Evolutionary conservation across 2,329 filamentous ascomycete genomes (phyloP), one percentile per base, ranked within the genome.

Genomic region (Diplodia intermedia): DNA sequence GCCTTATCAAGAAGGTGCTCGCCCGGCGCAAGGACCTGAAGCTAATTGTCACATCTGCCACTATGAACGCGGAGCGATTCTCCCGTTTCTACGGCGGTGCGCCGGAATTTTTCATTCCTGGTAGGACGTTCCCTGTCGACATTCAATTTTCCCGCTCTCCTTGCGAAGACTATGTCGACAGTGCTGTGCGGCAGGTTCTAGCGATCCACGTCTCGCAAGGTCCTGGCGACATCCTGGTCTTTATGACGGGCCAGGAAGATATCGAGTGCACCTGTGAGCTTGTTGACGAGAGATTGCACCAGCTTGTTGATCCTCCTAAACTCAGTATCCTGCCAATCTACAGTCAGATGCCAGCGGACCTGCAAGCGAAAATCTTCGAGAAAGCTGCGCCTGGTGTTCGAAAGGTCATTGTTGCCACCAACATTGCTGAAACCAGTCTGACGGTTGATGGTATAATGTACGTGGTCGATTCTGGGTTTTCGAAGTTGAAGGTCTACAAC

Each of bases 381-480:
- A 89, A 90, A 71, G 95, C 96, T 2, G 85, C 92, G 2, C 91
- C 94, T 0, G 95, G 95, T 1, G 94, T 97, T 4, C 89, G 95
- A 69, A 99, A 99, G 78, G 96, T 97, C 74, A 97, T 99, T 71
- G 94, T 99, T 50, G 95, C 96, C 0, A 99, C 95, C 38, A 99
- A 99, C 75, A 99, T 99, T 79, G 95, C 95, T 1, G 95, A 99
- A 79, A 99, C 95, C 0, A 97, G 93, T 84, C 84, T 99, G 81
- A 99, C 95, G 0, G 95, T 99, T 6, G 95, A 99, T 76, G 95
- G 95, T 72, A 99, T 99, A 80, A 98, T 98, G 90, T 99, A 97
- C 75, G 95, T 99, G 26, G 95, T 99, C 4, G 95, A 99, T 78
- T 89, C 92, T 1, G 95, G 95, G 0, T 99, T 94, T 79, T 97